phyloP scores from a whole-genome alignment of 1,284 basidiomycete genomes.

The Cryptococcus sp. region DNA sequence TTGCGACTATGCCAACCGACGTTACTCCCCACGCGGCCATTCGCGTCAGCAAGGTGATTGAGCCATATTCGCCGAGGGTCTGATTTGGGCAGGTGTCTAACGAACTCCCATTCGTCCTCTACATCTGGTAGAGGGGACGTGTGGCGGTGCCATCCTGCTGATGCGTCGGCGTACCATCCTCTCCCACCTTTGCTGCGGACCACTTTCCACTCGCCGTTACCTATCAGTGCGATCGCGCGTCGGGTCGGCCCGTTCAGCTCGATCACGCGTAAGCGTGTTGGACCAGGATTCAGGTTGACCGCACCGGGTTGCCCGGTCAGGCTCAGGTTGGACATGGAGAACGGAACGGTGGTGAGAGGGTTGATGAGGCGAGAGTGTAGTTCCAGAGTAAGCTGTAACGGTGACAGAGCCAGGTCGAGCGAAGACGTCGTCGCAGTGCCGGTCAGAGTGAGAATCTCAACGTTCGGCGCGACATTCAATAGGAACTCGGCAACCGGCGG shows the following conservation, averaged over 20 bases:
- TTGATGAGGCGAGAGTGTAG: slow-evolving; percentile 66
- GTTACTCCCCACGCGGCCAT: slow-evolving; percentile 84
- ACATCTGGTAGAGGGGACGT: neutral
- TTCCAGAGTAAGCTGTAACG: slow-evolving; percentile 48
- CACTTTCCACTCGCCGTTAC: slow-evolving; percentile 71
- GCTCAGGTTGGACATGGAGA: slow-evolving; percentile 59
- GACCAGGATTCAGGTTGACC: slow-evolving; percentile 55
- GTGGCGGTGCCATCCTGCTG: slow-evolving; percentile 67
- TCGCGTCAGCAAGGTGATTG: slow-evolving; percentile 72
- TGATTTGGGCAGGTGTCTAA: slow-evolving; percentile 41
- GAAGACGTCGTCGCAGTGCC: slow-evolving; percentile 75
- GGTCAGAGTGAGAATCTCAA: slow-evolving; percentile 83
- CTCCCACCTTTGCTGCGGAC: slow-evolving; percentile 87
- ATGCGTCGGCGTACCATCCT: slow-evolving; percentile 92
- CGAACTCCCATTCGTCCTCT: slow-evolving; percentile 28
- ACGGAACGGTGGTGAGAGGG: slow-evolving; percentile 76
- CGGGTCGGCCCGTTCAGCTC: slow-evolving; percentile 80
- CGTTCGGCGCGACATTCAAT: slow-evolving; percentile 66
- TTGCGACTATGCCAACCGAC: slow-evolving; percentile 95
- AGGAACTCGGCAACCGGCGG: slow-evolving; percentile 71
- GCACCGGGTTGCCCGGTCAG: slow-evolving; percentile 39
- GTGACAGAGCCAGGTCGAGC: slow-evolving; percentile 55
- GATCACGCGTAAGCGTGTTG: slow-evolving; percentile 80
- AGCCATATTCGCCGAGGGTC: slow-evolving; percentile 72
- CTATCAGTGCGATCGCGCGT: slow-evolving; percentile 60